These are phyloP conservation scores for Obba rivulosa DNA, from an alignment of 768 basidiomycete genomes.

Conservation along the genomic window DNA sequence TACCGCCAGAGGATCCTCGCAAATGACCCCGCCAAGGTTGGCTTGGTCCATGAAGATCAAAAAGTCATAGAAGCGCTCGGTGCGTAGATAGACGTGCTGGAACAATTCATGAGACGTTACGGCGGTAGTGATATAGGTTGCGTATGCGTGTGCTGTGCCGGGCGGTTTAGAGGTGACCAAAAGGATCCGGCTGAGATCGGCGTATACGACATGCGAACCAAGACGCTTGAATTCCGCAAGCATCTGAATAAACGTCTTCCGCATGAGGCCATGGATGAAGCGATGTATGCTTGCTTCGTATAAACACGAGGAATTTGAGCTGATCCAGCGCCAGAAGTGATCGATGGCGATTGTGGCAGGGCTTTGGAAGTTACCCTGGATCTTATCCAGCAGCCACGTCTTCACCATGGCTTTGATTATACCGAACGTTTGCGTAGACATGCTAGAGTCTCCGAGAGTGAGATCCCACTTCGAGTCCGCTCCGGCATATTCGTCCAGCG, in stretches of 20 bases:
- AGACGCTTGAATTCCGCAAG: conserved; percentile 94
- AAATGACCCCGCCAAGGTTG: conserved; percentile 88
- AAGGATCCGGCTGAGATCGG: conserved; percentile 86
- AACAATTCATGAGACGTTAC: conserved; percentile 94
- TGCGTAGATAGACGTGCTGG: conserved; percentile 83
- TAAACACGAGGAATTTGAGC: conserved; percentile 76
- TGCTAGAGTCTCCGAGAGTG: conserved; percentile 82
- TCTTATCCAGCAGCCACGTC: conserved; percentile 84
- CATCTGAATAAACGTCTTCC: conserved; percentile 95
- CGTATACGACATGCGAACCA: conserved; percentile 89
- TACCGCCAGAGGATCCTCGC: conserved; percentile 66
- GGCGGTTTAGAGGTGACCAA: conserved; percentile 95
- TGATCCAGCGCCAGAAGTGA: conserved; percentile 98
- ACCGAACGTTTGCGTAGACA: conserved; percentile 82
- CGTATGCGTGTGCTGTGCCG: conserved; percentile 91
- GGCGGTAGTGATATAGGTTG: conserved; percentile 90
- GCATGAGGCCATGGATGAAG: conserved; percentile 94
- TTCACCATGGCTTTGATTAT: conserved; percentile 87
- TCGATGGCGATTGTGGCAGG: conserved; percentile 72
- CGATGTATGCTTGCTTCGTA: conserved; percentile 91
- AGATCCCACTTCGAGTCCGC: conserved; percentile 62
- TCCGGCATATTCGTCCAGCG: conserved; percentile 81
- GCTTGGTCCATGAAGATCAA: conserved; percentile 94
- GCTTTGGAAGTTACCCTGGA: conserved; percentile 59
- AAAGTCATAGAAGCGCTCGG: conserved; percentile 89